Evolutionary conservation across 202 grass and related monocot species (phyloP), one percentile per base, ranked within the genome.

Genomic region (Cymbopogon flexuosus): DNA sequence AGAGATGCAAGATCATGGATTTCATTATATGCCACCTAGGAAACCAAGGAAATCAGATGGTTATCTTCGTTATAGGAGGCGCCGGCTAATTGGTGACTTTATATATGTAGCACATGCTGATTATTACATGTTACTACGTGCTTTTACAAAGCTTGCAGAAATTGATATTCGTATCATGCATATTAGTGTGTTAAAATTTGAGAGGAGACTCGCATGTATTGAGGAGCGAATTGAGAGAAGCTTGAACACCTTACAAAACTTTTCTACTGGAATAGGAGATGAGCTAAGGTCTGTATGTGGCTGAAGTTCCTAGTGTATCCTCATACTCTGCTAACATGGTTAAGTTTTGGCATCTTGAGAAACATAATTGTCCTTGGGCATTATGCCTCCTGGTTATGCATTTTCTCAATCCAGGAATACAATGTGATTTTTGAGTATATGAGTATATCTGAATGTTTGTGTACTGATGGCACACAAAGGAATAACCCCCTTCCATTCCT

Each of bases 81-180:
- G 66, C 81, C 83, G 16, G 67, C 5, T 75, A 72, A 47, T 34
- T 3, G 85, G 86, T 41, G 86, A 77, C 70, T 84, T 89, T 69
- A 65, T 88, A 67, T 90, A 83, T 83, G 89, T 77, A 37, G 86
- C 75, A 58, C 91, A 97, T 87, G 88, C 89, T 78, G 94, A 97
- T 87, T 97, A 92, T 77, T 97, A 97, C 79, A 90, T 97, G 40
- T 59, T 97, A 72, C 45, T 97, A 73, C 87, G 84, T 54, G 36
- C 81, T 63, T 97, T 92, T 75, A 84, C 94, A 86, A 92, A 90
- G 81, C 70, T 94, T 72, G 91, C 86, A 54, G 82, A 90, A 81
- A 72, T 90, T 83, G 79, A 97, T 71, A 65, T 92, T 79, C 81
- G 81, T 47, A 62, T 97, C 58, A 83, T 97, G 89, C 91, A 97